A percentile compares a stretch with the other conserved stretches of the same genome.
Conservation (phyloP, 2,329 filamentous ascomycete species). For the Periconia macrospinosa region DNA sequence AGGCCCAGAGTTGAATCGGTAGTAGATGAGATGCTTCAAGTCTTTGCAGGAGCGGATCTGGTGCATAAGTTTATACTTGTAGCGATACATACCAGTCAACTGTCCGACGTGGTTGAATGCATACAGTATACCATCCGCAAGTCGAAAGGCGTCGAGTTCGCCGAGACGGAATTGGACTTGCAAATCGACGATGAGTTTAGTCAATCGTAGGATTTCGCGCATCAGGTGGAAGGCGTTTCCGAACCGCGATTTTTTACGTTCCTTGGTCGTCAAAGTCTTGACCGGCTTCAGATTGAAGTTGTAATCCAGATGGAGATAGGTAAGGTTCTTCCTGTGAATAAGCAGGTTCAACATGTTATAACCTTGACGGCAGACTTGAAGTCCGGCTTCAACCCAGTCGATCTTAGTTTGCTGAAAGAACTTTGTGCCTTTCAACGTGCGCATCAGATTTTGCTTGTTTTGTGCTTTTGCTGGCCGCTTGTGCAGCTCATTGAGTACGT, state of each 20-base stretch:
- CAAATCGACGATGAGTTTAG: constrained; percentile 96
- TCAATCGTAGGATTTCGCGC: constrained; percentile 93
- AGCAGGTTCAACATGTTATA: constrained; percentile 99
- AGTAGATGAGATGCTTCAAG: constrained; percentile 98
- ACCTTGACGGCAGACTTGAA: constrained; percentile 96
- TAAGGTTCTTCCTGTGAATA: constrained; percentile 97
- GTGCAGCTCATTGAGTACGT: constrained; percentile 93
- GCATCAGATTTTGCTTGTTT: constrained; percentile 89
- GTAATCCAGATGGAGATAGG: constrained; percentile 97
- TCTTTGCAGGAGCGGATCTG: constrained; percentile 99
- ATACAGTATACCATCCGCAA: constrained; percentile 98
- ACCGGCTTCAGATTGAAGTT: constrained; percentile 99
- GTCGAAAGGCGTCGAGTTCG: constrained; percentile 98
- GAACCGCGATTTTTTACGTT: constrained; percentile 98
- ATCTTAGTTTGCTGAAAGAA: constrained; percentile 99
- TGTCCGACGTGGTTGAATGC: constrained; percentile 99
- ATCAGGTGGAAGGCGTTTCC: constrained; percentile 99
- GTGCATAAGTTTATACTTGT: constrained; percentile 99
- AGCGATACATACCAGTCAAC: constrained; percentile 98
- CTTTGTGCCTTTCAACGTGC: constrained; percentile 91
- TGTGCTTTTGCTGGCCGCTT: constrained; percentile 94
- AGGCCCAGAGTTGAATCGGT: constrained; percentile 94
- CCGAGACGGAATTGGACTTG: constrained; percentile 97
- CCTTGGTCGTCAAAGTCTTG: constrained; percentile 97
- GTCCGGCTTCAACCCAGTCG: constrained; percentile 97